A percentile compares a stretch with the other conserved stretches of the same genome.
These are phyloP conservation scores for Cordyceps javanica DNA, from an alignment of 2,329 filamentous ascomycete species.

Conservation along the genomic window DNA sequence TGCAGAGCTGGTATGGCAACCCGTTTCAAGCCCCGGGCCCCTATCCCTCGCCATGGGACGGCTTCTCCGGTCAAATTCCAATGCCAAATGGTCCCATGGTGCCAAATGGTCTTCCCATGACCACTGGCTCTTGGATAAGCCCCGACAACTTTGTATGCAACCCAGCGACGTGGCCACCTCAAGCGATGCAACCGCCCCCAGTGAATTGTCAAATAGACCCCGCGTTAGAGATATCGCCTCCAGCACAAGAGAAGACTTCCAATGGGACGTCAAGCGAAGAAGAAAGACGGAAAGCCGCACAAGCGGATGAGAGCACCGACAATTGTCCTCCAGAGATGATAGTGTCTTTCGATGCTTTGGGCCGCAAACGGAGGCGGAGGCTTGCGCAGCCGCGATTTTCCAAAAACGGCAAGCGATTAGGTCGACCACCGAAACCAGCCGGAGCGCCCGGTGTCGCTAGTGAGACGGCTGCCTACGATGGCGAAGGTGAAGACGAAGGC, in stretches of 20 bases:
- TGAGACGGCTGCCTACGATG: constrained; percentile 1
- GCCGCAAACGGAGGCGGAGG: neutral
- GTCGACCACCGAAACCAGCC: constrained; percentile 2
- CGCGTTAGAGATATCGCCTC: neutral
- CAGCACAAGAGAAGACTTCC: neutral
- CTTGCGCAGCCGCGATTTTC: constrained; percentile 8
- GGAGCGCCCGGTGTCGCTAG: neutral
- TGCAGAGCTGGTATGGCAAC: constrained; percentile 6
- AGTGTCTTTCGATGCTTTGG: neutral
- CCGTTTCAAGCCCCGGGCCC: neutral
- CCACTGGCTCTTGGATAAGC: neutral
- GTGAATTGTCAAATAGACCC: neutral
- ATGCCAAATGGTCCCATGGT: neutral
- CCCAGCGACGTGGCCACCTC: neutral
- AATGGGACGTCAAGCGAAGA: neutral
- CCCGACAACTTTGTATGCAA: neutral
- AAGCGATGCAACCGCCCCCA: neutral
- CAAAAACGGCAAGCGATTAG: constrained; percentile 11
- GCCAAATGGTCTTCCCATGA: neutral
- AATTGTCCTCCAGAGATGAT: neutral
- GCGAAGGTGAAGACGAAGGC: constrained; percentile 7
- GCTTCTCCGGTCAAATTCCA: neutral
- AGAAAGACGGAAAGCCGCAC: neutral
- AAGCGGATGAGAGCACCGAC: neutral
- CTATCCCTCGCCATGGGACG: neutral